Percentiles rank a stretch among this genome's conserved stretches.
These are phyloP conservation scores for Fusarium chlamydosporum DNA, from an alignment of 2,329 filamentous ascomycete genomes.

Conservation along the genomic window DNA sequence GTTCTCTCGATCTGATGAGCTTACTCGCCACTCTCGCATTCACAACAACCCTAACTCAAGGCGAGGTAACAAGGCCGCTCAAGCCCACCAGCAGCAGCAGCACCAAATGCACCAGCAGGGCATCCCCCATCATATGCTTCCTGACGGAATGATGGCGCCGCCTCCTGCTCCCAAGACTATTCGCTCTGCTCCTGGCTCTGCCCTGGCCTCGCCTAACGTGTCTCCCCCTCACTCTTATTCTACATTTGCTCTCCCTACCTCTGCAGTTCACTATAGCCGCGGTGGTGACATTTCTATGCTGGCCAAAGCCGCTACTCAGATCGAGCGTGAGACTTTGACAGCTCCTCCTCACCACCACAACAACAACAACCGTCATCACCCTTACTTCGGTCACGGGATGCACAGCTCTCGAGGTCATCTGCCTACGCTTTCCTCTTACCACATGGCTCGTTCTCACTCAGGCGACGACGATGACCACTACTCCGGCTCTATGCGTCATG, in stretches of 20 bases:
- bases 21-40: conserved; percentile 96
- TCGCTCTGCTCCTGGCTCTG: conserved; percentile 88
- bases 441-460: conserved; percentile 92
- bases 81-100: conserved; percentile 59
- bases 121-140: conserved; percentile 61
- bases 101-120: conserved; percentile 58
- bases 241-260: conserved; percentile 71
- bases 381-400: conserved; percentile 65
- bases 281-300: conserved; percentile 71
- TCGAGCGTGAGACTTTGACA: conserved; percentile 70
- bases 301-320: conserved; percentile 72
- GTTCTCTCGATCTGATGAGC: conserved; percentile 95
- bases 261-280: conserved; percentile 66
- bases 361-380: conserved; percentile 65
- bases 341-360: conserved; percentile 59
- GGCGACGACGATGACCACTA: conserved; percentile 88
- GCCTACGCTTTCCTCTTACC: conserved; percentile 86
- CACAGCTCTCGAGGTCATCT: conserved; percentile 72
- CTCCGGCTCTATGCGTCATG: conserved; percentile 74
- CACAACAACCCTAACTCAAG: conserved; percentile 99
- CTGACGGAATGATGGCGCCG: conserved; percentile 81
- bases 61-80: conserved; percentile 83
- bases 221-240: conserved; percentile 93
- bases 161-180: conserved; percentile 82
- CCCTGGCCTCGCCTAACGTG: conserved; percentile 92